These are phyloP conservation scores for Collybiopsis confluens DNA, from an alignment of 768 basidiomycete species.

Conservation along the genomic window DNA sequence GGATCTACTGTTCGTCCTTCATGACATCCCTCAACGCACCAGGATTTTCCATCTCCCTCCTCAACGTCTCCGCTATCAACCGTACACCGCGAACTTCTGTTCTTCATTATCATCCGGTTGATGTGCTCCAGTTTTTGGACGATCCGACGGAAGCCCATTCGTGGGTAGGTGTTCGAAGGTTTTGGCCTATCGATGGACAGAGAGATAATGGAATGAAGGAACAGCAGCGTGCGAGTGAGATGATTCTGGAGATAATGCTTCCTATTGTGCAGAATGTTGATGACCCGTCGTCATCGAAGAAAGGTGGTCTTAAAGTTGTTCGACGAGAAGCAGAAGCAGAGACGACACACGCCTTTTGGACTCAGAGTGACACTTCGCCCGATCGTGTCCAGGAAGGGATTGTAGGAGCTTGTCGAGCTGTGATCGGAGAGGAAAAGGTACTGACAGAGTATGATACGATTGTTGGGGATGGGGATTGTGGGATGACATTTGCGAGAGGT, in stretches of 20 bases:
- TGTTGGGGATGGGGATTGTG: conserved; percentile 62
- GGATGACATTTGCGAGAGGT: conserved; percentile 52
- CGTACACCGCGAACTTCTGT: not conserved
- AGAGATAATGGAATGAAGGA: not conserved
- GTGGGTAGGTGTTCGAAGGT: conserved; percentile 31
- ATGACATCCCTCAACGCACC: conserved; percentile 64
- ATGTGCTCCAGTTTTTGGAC: conserved; percentile 33
- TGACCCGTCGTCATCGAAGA: not conserved
- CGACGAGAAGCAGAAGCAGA: too few species aligned
- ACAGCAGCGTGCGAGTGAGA: not conserved
- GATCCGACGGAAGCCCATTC: conserved; percentile 37
- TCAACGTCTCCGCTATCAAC: conserved; percentile 37
- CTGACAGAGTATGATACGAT: conserved; percentile 58
- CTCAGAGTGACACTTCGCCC: not conserved
- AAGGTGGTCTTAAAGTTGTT: too few species aligned
- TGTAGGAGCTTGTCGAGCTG: conserved; percentile 32
- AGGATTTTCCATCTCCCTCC: conserved; percentile 49
- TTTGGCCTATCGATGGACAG: conserved; percentile 21
- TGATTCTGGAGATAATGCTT: not conserved
- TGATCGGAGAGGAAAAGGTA: conserved; percentile 43
- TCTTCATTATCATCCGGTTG: conserved; percentile 6
- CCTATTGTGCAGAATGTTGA: not conserved
- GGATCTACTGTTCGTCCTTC: conserved; percentile 45
- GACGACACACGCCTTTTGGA: conserved; percentile 1
- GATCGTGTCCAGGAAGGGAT: conserved; percentile 24